Evolutionary conservation across 1,284 basidiomycete species (phyloP).

Genomic region (Ustilago crameri): DNA sequence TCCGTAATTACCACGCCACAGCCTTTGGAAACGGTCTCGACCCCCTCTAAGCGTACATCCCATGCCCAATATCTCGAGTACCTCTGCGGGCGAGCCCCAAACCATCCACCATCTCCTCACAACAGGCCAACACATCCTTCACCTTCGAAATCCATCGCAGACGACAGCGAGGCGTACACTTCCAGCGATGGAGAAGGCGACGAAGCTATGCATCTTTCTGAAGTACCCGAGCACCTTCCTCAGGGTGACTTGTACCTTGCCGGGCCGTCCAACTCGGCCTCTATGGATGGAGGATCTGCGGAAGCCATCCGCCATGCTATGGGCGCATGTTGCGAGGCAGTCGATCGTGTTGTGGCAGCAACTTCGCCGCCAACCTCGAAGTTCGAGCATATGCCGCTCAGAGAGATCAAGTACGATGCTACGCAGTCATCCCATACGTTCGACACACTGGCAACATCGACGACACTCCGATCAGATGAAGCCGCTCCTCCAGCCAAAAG

Average conservation of each 20-base stretch:
- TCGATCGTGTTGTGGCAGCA: conserved; percentile 57
- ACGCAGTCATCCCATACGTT: background rate
- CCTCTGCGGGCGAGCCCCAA: conserved; percentile 38
- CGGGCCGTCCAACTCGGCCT: conserved; percentile 37
- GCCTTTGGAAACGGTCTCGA: background rate
- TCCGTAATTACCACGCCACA: conserved; percentile 1
- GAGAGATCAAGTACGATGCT: conserved; percentile 18
- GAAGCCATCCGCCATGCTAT: conserved; percentile 63
- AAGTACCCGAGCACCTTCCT: conserved; percentile 58
- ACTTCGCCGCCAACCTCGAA: background rate
- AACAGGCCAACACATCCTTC: conserved; percentile 11
- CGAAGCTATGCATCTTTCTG: conserved; percentile 52
- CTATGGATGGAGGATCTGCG: conserved; percentile 55
- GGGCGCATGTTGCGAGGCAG: conserved; percentile 61
- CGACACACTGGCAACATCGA: too few relatives aligned
- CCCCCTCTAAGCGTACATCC: conserved; percentile 14
- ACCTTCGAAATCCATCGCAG: conserved; percentile 10
- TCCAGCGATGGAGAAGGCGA: conserved; percentile 59
- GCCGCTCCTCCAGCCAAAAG: conserved; percentile 43
- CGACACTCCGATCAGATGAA: background rate
- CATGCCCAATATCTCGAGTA: conserved; percentile 45
- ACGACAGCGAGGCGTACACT: conserved; percentile 43
- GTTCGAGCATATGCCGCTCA: conserved; percentile 1
- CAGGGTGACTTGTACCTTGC: conserved; percentile 65
- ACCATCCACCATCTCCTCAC: conserved; percentile 27